Percentiles rank a stretch among this genome's conserved stretches.
Evolutionary conservation across 73 alveolate genomes (phyloP).

Genomic region (Paramecium caudatum): DNA sequence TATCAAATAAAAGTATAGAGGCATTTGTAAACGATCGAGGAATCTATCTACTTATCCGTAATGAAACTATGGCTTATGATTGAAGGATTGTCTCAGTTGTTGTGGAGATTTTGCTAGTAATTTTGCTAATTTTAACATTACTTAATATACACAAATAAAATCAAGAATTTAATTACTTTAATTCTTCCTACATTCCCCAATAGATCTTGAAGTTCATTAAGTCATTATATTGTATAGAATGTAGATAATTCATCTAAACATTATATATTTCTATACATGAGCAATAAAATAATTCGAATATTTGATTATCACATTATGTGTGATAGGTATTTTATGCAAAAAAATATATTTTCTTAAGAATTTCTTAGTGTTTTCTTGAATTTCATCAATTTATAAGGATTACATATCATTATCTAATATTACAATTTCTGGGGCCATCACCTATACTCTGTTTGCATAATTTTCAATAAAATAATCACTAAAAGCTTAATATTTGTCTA

Average conservation of each 20-base stretch:
- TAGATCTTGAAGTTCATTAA: constrained; percentile 21
- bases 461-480: constrained; percentile 56
- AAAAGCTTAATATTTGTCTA: constrained; percentile 12
- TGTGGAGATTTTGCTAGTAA: constrained; percentile 43
- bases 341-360: constrained; percentile 27
- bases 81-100: background rate
- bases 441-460: constrained; percentile 20
- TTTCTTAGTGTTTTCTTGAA: background rate
- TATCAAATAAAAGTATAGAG: constrained; percentile 35
- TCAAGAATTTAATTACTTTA: background rate
- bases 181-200: constrained; percentile 62
- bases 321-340: background rate
- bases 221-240: background rate
- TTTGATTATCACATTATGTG: background rate
- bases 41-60: constrained; percentile 30
- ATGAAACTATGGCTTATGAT: constrained; percentile 12
- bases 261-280: background rate
- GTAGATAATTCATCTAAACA: background rate
- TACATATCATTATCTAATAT: constrained; percentile 42
- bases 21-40: constrained; percentile 11
- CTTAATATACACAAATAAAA: no score
- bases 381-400: background rate
- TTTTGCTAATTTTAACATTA: constrained; percentile 45
- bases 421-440: background rate
- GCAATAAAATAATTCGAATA: background rate